Conservation (phyloP, 805 yeast genomes). For the Lipomyces lipofer region DNA sequence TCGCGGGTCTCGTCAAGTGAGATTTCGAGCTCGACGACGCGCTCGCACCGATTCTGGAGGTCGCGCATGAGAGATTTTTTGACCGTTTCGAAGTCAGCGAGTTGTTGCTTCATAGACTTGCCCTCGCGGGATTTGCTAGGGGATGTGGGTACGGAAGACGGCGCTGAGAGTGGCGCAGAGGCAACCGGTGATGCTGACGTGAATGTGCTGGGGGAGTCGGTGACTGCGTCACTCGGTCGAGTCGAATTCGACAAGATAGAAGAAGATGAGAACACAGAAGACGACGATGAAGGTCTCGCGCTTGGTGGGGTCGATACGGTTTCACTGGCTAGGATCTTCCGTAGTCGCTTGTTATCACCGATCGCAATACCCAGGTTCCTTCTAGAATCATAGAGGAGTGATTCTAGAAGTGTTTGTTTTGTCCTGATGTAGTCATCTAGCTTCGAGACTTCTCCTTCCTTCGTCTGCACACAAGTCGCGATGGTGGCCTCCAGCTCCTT, state of each 20-base stretch:
- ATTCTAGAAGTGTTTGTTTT: constrained; percentile 11
- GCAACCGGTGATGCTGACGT: not conserved
- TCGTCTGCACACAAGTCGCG: not conserved
- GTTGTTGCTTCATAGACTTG: constrained; percentile 23
- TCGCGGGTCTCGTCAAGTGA: constrained; percentile 46
- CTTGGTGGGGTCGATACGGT: not conserved
- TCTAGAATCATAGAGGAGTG: constrained; percentile 12
- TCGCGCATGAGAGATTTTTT: constrained; percentile 37
- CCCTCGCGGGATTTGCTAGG: constrained; percentile 20
- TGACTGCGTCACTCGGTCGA: not conserved
- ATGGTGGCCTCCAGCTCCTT: constrained; percentile 20
- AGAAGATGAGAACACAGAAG: constrained; percentile 2
- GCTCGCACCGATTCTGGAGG: constrained; percentile 40
- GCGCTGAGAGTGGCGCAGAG: constrained; percentile 5
- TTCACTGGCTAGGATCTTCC: constrained; percentile 6
- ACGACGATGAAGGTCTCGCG: constrained; percentile 12
- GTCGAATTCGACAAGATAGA: constrained; percentile 1
- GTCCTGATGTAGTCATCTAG: constrained; percentile 6
- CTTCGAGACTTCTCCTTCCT: constrained; percentile 5
- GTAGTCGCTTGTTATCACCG: constrained; percentile 21
- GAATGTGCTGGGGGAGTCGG: constrained; percentile 2
- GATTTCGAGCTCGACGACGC: constrained; percentile 46
- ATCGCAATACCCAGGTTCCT: constrained; percentile 21
- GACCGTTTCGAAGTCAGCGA: constrained; percentile 32
- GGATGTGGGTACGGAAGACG: constrained; percentile 12